These are phyloP conservation scores for Lactarius sp. DNA, from an alignment of 768 basidiomycete species.

Conservation along the genomic window DNA sequence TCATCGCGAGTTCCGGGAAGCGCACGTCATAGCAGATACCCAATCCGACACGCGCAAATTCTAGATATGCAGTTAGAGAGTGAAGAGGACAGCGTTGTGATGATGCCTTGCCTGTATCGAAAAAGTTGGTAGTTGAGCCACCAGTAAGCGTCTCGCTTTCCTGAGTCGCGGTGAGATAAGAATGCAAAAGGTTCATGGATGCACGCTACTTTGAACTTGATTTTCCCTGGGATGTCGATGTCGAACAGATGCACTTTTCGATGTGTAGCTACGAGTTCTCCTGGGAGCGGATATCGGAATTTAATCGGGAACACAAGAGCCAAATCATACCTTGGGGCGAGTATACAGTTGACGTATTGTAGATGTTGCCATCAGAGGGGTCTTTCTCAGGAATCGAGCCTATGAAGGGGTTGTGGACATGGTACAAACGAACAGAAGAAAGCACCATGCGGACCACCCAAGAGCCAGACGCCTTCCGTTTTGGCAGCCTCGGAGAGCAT, in stretches of 20 bases:
- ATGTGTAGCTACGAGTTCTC: slow-evolving; percentile 80
- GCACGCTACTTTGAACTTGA: slow-evolving; percentile 69
- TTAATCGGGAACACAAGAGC: neutral
- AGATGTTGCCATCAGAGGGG: slow-evolving; percentile 55
- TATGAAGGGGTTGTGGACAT: slow-evolving; percentile 32
- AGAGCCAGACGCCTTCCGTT: slow-evolving; percentile 77
- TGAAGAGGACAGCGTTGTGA: neutral
- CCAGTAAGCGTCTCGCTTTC: slow-evolving; percentile 85
- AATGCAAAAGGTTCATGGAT: neutral
- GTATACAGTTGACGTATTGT: slow-evolving; percentile 92
- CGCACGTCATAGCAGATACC: slow-evolving; percentile 97
- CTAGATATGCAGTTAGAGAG: slow-evolving; percentile 37
- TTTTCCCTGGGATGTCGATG: slow-evolving; percentile 92
- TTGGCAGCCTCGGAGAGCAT: slow-evolving; percentile 80
- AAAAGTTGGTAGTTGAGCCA: slow-evolving; percentile 66
- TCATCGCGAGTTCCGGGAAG: slow-evolving; percentile 92
- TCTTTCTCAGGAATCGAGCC: slow-evolving; percentile 93
- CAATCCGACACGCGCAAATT: slow-evolving; percentile 95
- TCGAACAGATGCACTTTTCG: slow-evolving; percentile 97
- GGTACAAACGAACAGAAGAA: neutral
- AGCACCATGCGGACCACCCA: slow-evolving; percentile 61
- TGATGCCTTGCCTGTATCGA: slow-evolving; percentile 65
- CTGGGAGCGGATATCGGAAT: slow-evolving; percentile 36
- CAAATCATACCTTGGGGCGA: slow-evolving; percentile 57
- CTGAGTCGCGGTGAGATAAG: slow-evolving; percentile 36